A percentile compares a stretch with the other conserved stretches of the same genome.
Conservation (phyloP, 2,329 filamentous ascomycete genomes). For the Rachicladosporium sp. region DNA sequence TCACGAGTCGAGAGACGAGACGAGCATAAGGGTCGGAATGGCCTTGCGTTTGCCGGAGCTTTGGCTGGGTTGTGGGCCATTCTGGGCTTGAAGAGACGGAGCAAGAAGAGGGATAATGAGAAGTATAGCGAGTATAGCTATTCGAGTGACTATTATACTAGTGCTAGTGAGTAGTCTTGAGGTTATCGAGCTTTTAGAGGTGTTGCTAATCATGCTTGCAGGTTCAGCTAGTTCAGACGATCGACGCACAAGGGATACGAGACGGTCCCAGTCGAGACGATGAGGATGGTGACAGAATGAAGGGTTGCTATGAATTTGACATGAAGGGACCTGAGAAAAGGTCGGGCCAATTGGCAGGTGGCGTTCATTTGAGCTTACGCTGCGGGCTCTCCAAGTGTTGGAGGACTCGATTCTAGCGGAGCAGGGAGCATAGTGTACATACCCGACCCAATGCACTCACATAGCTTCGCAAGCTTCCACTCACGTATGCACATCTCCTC, state of each 20-base stretch:
- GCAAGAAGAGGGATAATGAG: slow-evolving; percentile 27
- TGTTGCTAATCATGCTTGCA: slow-evolving; percentile 8
- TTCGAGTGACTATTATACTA: slow-evolving; percentile 35
- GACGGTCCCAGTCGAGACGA: slow-evolving; percentile 10
- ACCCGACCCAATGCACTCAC: too few relatives aligned
- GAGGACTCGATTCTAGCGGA: too few relatives aligned
- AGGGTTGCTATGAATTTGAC: too few relatives aligned
- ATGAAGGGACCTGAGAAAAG: too few relatives aligned
- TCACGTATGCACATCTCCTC: too few relatives aligned
- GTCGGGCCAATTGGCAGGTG: too few relatives aligned
- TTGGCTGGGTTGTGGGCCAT: slow-evolving; percentile 33
- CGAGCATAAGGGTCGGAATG: slow-evolving; percentile 19
- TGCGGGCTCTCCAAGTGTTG: too few relatives aligned
- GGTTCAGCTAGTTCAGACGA: slow-evolving; percentile 36
- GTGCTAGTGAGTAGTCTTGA: slow-evolving; percentile 30
- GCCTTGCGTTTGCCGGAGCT: slow-evolving; percentile 28
- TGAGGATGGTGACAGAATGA: not conserved
- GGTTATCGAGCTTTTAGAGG: too few relatives aligned
- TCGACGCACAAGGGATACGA: slow-evolving; percentile 28
- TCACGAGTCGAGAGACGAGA: slow-evolving; percentile 21
- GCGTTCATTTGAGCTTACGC: too few relatives aligned
- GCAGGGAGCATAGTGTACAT: too few relatives aligned
- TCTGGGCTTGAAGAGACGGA: slow-evolving; percentile 33
- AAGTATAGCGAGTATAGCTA: slow-evolving; percentile 29
- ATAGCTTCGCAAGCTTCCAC: too few relatives aligned